A percentile compares a stretch with the other conserved stretches of the same genome.
phyloP scores from a whole-genome alignment of 768 basidiomycete genomes.

The Boletus bicolor region DNA sequence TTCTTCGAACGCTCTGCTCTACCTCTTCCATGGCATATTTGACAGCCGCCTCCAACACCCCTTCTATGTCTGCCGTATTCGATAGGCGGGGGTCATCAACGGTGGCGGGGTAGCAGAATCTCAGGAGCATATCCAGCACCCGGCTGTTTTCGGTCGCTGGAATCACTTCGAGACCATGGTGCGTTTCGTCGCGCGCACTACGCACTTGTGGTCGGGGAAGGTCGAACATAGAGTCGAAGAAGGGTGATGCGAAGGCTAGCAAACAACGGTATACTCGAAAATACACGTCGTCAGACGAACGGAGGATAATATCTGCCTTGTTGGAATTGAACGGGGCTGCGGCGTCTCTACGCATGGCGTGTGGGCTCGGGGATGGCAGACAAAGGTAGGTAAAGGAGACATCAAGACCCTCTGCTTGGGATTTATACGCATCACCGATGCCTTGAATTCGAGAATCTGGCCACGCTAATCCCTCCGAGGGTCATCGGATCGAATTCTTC shows the following conservation, averaged over 20 bases:
- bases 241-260: slow-evolving; percentile 27
- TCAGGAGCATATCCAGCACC: slow-evolving; percentile 30
- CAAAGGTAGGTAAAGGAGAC: background rate
- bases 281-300: slow-evolving; percentile 43
- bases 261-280: slow-evolving; percentile 26
- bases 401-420: background rate
- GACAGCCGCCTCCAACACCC: slow-evolving; percentile 27
- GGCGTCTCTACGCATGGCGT: slow-evolving; percentile 23
- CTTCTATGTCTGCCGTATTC: slow-evolving; percentile 16
- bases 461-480: background rate
- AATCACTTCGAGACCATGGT: slow-evolving; percentile 23
- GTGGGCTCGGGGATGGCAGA: background rate
- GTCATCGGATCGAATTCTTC: background rate
- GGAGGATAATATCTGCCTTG: slow-evolving; percentile 49
- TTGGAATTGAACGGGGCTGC: slow-evolving; percentile 43
- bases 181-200: slow-evolving; percentile 11
- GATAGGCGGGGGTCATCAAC: slow-evolving; percentile 23
- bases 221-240: slow-evolving; percentile 33
- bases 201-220: slow-evolving; percentile 23
- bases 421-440: slow-evolving; percentile 8
- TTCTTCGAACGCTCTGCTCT: slow-evolving; percentile 21
- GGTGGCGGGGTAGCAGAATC: slow-evolving; percentile 35
- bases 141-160: slow-evolving; percentile 29
- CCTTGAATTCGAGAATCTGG: slow-evolving; percentile 2
- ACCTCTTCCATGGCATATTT: slow-evolving; percentile 33